These are phyloP conservation scores for Pterocarpus macrocarpus DNA, from an alignment of 306 rosid genomes.

Conservation along the genomic window DNA sequence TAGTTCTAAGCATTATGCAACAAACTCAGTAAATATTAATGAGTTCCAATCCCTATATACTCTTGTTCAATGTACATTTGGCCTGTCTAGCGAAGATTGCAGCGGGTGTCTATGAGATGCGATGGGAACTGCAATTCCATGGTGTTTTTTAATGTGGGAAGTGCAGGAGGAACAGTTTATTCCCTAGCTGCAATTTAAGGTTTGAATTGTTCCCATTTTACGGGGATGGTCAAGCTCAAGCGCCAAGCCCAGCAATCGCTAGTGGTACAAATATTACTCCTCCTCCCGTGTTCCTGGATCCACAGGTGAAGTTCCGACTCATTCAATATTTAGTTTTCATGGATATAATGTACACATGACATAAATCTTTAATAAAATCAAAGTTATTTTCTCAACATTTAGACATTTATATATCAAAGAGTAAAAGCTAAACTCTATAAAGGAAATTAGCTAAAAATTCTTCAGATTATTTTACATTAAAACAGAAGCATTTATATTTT, in stretches of 20 bases:
- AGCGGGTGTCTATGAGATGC: not conserved
- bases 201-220: constrained; percentile 37
- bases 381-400: too few relatives aligned
- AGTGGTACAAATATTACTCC: not conserved
- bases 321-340: too few relatives aligned
- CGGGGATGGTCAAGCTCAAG: not conserved
- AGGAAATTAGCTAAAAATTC: too few relatives aligned
- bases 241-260: too few relatives aligned
- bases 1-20: not conserved
- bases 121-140: not conserved
- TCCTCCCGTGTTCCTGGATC: not conserved
- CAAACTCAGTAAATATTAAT: not conserved
- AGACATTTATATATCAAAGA: too few relatives aligned
- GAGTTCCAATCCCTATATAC: not conserved
- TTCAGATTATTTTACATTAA: too few relatives aligned
- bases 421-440: too few relatives aligned
- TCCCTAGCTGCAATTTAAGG: constrained; percentile 32
- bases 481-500: too few relatives aligned
- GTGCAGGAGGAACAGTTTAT: constrained; percentile 29
- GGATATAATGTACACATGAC: too few relatives aligned
- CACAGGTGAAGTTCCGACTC: not conserved
- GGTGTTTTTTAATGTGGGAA: not conserved
- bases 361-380: too few relatives aligned
- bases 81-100: not conserved
- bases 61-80: constrained; percentile 3